Evolutionary conservation across 345 rosid species (phyloP), one percentile per base, ranked within the genome.

Genomic region (Schrenkiella parvula): DNA sequence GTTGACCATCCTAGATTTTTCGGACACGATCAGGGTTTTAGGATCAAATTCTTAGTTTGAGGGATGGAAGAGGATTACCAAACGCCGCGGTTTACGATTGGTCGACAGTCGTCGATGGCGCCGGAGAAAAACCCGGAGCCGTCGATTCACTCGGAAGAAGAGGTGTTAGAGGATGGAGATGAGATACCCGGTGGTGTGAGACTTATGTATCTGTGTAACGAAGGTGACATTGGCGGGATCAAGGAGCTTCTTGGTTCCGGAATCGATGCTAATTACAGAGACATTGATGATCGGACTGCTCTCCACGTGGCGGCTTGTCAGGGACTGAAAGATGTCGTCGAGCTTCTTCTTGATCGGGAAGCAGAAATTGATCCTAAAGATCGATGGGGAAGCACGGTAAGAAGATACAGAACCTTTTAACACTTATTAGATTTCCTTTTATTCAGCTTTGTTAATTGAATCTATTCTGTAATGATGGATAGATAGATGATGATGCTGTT

Each of bases 331-430:
- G 91, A 89, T 14, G 89, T 85, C 0, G 92, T 84, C 22, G 77
- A 78, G 31, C 70, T 90, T 72, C 84, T 93, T 77, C 82, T 90
- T 17, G 72, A 85, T 58, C 77, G 79, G 5, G 83, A 86, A 5
- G 93, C 96, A 2, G 59, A 71, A 4, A 79, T 87, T 41, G 88
- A 93, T 56, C 75, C 84, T 71, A 79, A 86, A 51, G 97, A 93
- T 71, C 91, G 93, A 1, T 90, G 98, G 97, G 98, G 96, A 15
- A 93, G 98, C 87, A 90, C 98, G 51, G 98, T 93, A 83, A 86
- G 88, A 17, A 56, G 31, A 39, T 10, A 11, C 63, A 29, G 17
- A 19, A 13, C 44, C 50, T 2, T 14, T 29, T 9, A 14, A 10
- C 2, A 14, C 32, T 25, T 17, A 21, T 37, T 18, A 6, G 17